A percentile compares a stretch with the other conserved stretches of the same genome.
Evolutionary conservation across 208 protist genomes (phyloP).

Genomic region (Acanthamoeba sp.): DNA sequence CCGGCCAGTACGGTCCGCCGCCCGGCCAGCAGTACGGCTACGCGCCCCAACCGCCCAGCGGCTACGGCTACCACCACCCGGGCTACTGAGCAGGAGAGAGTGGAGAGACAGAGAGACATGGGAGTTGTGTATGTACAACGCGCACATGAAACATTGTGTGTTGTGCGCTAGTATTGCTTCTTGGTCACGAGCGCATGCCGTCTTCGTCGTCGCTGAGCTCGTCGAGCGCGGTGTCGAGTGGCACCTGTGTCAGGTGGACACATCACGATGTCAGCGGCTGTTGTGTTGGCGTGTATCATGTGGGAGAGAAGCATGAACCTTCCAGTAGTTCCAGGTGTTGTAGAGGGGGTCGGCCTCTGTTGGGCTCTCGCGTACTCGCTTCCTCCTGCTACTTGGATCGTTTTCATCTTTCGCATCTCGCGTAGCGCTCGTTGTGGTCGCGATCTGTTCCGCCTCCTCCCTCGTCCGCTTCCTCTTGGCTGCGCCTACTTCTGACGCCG

Average conservation of each 20-base stretch:
- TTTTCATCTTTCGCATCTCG: not conserved
- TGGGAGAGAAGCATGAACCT: not conserved
- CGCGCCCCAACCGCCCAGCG: not conserved
- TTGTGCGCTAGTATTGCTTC: not conserved
- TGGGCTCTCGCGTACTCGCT: not conserved
- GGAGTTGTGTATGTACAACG: not conserved
- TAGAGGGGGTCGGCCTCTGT: not conserved
- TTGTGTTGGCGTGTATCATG: too few species aligned
- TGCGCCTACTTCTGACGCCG: too few species aligned
- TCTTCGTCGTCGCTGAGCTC: not conserved
- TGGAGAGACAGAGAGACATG: too few species aligned
- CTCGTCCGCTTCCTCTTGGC: not conserved
- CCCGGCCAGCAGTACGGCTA: not conserved
- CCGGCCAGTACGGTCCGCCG: too few species aligned
- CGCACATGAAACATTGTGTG: not conserved
- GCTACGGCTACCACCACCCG: not conserved
- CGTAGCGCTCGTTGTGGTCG: not conserved
- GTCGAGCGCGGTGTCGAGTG: not conserved
- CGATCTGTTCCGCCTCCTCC: not conserved
- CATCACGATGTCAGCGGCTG: not conserved
- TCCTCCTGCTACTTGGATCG: not conserved
- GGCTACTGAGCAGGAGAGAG: not conserved
- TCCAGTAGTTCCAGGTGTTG: conserved; percentile 4
- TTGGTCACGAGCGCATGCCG: not conserved
- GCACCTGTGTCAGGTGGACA: not conserved